Evolutionary conservation across 306 rosid genomes (phyloP).

Genomic region (Arachis stenosperma): DNA sequence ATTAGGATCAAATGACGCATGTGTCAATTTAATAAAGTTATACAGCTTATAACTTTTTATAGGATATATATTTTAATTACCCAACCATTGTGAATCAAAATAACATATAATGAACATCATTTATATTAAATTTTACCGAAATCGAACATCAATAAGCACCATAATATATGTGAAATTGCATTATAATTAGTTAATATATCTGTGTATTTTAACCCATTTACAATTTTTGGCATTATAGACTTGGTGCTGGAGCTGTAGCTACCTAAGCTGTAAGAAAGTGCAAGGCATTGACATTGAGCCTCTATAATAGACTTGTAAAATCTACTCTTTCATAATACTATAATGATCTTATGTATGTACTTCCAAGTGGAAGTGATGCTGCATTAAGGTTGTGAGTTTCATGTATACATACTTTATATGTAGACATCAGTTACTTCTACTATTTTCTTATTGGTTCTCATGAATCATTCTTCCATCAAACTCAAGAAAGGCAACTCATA

Average conservation of each 20-base stretch:
- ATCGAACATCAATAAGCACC: constrained; percentile 19
- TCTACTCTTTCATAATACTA: constrained; percentile 48
- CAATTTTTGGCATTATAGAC: constrained; percentile 61
- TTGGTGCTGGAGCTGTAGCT: constrained; percentile 92
- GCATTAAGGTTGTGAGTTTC: constrained; percentile 45
- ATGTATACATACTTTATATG: constrained; percentile 33
- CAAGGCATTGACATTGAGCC: constrained; percentile 19
- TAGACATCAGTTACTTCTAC: constrained; percentile 35
- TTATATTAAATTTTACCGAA: no score
- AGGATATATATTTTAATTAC: no score
- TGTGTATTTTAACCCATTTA: constrained; percentile 41
- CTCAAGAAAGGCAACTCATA: constrained; percentile 16
- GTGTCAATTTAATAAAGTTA: no score
- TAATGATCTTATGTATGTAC: constrained; percentile 37
- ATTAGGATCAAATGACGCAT: neutral
- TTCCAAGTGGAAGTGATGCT: constrained; percentile 34
- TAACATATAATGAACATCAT: no score
- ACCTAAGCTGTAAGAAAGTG: constrained; percentile 41
- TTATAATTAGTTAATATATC: constrained; percentile 24
- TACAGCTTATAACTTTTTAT: no score
- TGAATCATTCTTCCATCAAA: constrained; percentile 19
- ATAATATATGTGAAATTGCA: constrained; percentile 32
- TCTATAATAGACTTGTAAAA: constrained; percentile 40
- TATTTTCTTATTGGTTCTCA: constrained; percentile 30
- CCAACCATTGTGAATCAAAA: no score